Evolutionary conservation across 768 basidiomycete genomes (phyloP).

Genomic region (Stropharia rugosoannulata): DNA sequence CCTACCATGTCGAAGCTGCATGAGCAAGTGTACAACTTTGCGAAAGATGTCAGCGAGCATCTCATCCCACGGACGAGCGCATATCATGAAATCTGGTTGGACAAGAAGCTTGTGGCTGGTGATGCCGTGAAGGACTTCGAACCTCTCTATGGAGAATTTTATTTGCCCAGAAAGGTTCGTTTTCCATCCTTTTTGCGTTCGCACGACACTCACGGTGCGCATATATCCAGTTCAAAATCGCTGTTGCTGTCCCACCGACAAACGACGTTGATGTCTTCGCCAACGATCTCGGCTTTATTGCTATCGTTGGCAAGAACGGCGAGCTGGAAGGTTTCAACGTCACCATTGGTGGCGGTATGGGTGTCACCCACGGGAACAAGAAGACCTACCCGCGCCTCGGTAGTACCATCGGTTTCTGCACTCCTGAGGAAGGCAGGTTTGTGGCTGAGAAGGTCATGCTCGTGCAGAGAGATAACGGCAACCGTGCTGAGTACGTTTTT

Average conservation of each 20-base stretch:
- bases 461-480: conserved; percentile 93
- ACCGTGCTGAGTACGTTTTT: conserved; percentile 78
- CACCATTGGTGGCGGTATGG: conserved; percentile 95
- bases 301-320: conserved; percentile 76
- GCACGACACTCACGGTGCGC: conserved; percentile 1
- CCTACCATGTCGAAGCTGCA: conserved; percentile 90
- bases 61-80: conserved; percentile 89
- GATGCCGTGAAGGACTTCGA: conserved; percentile 94
- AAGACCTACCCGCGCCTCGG: conserved; percentile 95
- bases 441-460: conserved; percentile 95
- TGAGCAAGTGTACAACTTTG: conserved; percentile 77
- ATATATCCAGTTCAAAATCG: conserved; percentile 83
- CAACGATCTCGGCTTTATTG: conserved; percentile 96
- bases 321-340: conserved; percentile 93
- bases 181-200: neutral
- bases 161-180: conserved; percentile 90
- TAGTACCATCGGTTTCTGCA: conserved; percentile 91
- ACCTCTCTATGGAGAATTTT: conserved; percentile 97
- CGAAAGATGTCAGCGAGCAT: conserved; percentile 80
- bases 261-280: conserved; percentile 97
- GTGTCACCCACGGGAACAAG: conserved; percentile 98
- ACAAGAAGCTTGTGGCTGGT: conserved; percentile 94
- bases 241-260: conserved; percentile 92
- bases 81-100: conserved; percentile 99
- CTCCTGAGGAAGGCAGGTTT: conserved; percentile 76